phyloP scores from a whole-genome alignment of 78 protist genomes.

The Dictyostelium purpureum region DNA sequence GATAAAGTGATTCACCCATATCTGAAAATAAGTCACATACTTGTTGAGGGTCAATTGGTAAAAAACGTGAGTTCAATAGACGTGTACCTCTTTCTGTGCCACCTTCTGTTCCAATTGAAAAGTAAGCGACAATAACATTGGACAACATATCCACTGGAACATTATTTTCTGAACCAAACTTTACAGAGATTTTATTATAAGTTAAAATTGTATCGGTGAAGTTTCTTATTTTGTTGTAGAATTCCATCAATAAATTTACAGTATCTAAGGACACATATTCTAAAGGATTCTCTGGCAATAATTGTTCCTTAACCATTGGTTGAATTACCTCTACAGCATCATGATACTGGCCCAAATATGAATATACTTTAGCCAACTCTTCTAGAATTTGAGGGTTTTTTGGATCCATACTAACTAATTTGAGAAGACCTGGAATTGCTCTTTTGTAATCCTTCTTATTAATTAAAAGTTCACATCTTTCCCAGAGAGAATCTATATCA shows the following conservation, averaged over 20 bases:
- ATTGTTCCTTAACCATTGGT: not conserved
- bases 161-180: not conserved
- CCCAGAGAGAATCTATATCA: conserved; percentile 32
- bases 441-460: not conserved
- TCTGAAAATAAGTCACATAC: not conserved
- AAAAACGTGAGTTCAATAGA: not conserved
- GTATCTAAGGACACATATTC: not conserved
- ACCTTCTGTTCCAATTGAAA: not conserved
- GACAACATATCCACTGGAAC: not conserved
- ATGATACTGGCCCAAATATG: not conserved
- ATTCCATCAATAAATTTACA: conserved; percentile 29
- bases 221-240: not conserved
- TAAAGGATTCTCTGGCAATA: not conserved
- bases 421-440: not conserved
- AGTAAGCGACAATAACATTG: conserved; percentile 4
- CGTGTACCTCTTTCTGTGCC: not conserved
- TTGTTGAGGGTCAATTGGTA: not conserved
- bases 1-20: not conserved
- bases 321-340: conserved; percentile 17
- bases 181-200: not conserved
- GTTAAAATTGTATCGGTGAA: not conserved
- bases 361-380: not conserved
- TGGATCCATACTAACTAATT: not conserved
- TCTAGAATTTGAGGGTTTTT: not conserved
- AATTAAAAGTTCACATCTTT: not conserved